Percentiles rank a stretch among this genome's conserved stretches.
phyloP scores from a whole-genome alignment of 2,329 filamentous ascomycete genomes.

The Cylindrodendrum hubeiense region DNA sequence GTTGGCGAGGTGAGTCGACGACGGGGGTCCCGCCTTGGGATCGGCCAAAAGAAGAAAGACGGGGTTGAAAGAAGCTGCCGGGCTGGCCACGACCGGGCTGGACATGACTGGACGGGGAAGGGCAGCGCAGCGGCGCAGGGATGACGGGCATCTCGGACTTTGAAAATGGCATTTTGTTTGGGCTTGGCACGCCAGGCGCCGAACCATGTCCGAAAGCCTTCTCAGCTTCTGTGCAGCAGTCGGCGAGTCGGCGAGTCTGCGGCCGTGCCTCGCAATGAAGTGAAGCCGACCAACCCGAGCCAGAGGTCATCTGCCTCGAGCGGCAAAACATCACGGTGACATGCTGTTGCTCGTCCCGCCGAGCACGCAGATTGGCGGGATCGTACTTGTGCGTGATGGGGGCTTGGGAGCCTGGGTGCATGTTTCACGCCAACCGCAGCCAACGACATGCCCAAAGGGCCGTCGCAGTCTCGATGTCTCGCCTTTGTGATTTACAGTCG shows the following conservation, averaged over 20 bases:
- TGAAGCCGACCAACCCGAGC: conserved; percentile 26
- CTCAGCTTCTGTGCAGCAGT: too few species aligned
- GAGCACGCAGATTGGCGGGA: background rate
- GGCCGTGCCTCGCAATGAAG: background rate
- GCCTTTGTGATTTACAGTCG: background rate
- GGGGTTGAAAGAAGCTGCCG: conserved; percentile 3
- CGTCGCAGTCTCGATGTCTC: background rate
- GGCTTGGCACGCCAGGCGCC: conserved; percentile 2
- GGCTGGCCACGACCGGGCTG: too few species aligned
- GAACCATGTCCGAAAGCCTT: background rate
- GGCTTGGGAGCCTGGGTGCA: conserved; percentile 13
- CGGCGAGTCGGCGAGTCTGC: background rate
- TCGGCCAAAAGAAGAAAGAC: background rate
- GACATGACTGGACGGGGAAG: background rate
- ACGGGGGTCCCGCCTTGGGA: background rate
- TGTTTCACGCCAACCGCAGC: conserved; percentile 18
- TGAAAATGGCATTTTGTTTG: background rate
- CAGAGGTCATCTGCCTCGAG: background rate
- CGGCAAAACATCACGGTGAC: background rate
- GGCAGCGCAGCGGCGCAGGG: background rate
- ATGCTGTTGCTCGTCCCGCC: background rate
- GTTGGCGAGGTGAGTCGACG: conserved; percentile 27
- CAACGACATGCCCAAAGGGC: conserved; percentile 2
- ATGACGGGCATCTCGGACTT: background rate
- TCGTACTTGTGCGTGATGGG: background rate